Evolutionary conservation across 2,329 filamentous ascomycete species (phyloP).

Genomic region (Colletotrichum theobromicola): DNA sequence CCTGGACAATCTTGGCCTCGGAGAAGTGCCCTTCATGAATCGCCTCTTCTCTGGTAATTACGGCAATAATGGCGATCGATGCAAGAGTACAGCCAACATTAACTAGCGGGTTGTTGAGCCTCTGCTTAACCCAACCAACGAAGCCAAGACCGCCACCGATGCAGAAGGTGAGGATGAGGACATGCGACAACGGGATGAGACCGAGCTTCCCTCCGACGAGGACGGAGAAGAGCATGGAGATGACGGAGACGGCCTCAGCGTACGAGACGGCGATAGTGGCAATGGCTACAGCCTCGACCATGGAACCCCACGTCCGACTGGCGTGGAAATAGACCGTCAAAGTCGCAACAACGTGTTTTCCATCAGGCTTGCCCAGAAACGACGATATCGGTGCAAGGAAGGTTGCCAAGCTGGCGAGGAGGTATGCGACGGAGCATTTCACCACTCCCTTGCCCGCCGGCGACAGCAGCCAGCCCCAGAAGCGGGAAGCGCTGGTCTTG

Average conservation of each 20-base stretch:
- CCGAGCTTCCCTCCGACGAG: constrained; percentile 60
- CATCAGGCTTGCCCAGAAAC: constrained; percentile 82
- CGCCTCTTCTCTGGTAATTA: constrained; percentile 89
- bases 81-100: constrained; percentile 86
- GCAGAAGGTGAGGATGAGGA: constrained; percentile 80
- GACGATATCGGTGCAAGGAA: constrained; percentile 77
- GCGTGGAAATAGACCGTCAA: constrained; percentile 96
- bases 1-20: constrained; percentile 79
- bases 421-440: constrained; percentile 90
- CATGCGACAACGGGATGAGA: constrained; percentile 75
- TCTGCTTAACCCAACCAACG: constrained; percentile 87
- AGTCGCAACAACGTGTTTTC: constrained; percentile 92
- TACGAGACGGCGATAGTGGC: constrained; percentile 82
- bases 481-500: constrained; percentile 39
- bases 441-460: constrained; percentile 80
- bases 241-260: constrained; percentile 69
- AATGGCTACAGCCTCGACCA: constrained; percentile 84
- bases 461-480: constrained; percentile 69
- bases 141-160: constrained; percentile 87
- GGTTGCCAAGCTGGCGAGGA: constrained; percentile 84
- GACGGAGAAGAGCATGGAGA: constrained; percentile 88
- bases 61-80: constrained; percentile 86
- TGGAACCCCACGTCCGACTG: constrained; percentile 83
- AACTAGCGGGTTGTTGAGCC: constrained; percentile 77
- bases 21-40: constrained; percentile 84